These are phyloP conservation scores for Vitis cinerea DNA, from an alignment of 164 flowering plant genomes.

Conservation along the genomic window DNA sequence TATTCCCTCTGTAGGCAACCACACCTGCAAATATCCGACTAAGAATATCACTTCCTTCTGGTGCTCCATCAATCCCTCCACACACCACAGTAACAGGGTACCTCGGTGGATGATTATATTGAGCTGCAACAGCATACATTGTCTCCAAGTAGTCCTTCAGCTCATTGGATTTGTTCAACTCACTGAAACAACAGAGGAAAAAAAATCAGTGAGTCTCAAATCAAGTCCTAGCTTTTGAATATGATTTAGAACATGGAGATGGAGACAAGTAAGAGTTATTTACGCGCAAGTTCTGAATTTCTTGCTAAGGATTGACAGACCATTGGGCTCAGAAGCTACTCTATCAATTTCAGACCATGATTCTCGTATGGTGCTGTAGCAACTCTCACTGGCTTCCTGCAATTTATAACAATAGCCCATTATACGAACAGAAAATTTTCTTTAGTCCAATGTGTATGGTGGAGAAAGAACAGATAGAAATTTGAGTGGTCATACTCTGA, in stretches of 20 bases:
- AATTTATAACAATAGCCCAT: not conserved
- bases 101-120: constrained; percentile 21
- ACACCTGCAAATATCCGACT: constrained; percentile 19
- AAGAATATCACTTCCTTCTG: constrained; percentile 14
- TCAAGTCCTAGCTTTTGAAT: too few relatives aligned
- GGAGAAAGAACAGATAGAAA: not conserved
- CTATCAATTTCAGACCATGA: constrained; percentile 40
- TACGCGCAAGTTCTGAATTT: constrained; percentile 41
- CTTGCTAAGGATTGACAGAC: constrained; percentile 29
- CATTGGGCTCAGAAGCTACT: constrained; percentile 25
- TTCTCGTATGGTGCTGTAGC: constrained; percentile 30
- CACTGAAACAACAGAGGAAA: constrained; percentile 3
- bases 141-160: constrained; percentile 17
- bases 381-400: constrained; percentile 40
- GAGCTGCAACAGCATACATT: constrained; percentile 19
- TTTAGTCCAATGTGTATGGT: not conserved
- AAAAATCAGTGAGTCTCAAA: not conserved
- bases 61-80: constrained; percentile 19
- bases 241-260: too few relatives aligned
- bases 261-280: not conserved
- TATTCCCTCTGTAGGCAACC: constrained; percentile 13
- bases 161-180: constrained; percentile 3
- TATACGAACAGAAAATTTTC: too few relatives aligned
- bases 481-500: constrained; percentile 26
- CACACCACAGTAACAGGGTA: constrained; percentile 16